phyloP scores from a whole-genome alignment of 495 filamentous ascomycete species.

The Penicillium daleae region DNA sequence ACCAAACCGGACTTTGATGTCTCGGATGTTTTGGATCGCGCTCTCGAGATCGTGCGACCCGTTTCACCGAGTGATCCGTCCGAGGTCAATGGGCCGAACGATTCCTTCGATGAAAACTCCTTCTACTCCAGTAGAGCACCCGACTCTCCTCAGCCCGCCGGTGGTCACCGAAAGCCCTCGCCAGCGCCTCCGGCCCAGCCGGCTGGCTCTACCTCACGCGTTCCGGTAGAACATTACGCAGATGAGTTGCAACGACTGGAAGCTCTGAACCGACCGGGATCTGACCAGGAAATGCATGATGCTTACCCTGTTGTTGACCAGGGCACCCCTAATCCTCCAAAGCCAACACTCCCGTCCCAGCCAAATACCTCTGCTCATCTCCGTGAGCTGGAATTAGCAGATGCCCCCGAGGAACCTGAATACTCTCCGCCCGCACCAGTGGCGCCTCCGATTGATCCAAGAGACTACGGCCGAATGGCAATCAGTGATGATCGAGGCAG shows the following conservation, averaged over 20 bases:
- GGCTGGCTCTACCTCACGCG: conserved; percentile 29
- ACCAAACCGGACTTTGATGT: conserved; percentile 74
- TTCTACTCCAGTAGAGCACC: conserved; percentile 86
- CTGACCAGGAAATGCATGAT: conserved; percentile 53
- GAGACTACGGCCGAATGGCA: conserved; percentile 31
- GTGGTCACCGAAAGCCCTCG: conserved; percentile 36
- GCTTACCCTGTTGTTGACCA: conserved; percentile 52
- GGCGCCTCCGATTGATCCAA: conserved; percentile 40
- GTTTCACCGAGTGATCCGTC: conserved; percentile 55
- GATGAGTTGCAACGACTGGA: conserved; percentile 55
- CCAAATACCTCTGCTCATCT: conserved; percentile 23
- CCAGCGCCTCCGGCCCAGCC: conserved; percentile 32
- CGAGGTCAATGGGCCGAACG: conserved; percentile 60
- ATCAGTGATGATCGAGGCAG: conserved; percentile 24
- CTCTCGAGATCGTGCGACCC: conserved; percentile 71
- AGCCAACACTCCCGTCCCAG: conserved; percentile 31
- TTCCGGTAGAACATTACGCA: conserved; percentile 38
- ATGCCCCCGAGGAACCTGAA: conserved; percentile 49
- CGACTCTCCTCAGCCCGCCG: conserved; percentile 47
- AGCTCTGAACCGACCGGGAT: conserved; percentile 47
- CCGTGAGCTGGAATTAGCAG: conserved; percentile 30
- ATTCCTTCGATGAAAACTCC: conserved; percentile 90
- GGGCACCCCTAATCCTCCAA: conserved; percentile 35
- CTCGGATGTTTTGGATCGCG: conserved; percentile 70
- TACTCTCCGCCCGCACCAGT: conserved; percentile 54